Percentiles rank a stretch among this genome's conserved stretches.
Conservation (phyloP, 2,329 filamentous ascomycete genomes). For the Penicillium sp. region DNA sequence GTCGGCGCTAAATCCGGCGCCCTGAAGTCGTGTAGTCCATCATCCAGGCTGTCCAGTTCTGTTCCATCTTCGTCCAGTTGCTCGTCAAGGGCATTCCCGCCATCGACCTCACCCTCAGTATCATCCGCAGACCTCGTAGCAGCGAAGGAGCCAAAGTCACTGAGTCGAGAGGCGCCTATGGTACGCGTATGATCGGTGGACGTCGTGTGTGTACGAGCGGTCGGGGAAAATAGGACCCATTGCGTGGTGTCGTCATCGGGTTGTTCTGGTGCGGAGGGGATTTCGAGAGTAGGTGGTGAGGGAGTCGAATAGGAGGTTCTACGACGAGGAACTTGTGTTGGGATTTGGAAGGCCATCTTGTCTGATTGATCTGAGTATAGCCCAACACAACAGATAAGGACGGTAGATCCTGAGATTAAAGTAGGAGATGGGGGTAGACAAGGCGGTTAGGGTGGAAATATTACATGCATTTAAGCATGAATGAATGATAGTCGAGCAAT, state of each 20-base stretch:
- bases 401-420: not conserved
- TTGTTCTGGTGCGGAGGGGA: constrained; percentile 33
- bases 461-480: not conserved
- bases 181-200: constrained; percentile 62
- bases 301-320: constrained; percentile 34
- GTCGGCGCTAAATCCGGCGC: constrained; percentile 52
- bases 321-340: constrained; percentile 36
- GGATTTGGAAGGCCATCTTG: constrained; percentile 40
- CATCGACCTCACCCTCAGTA: constrained; percentile 32
- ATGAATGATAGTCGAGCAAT: not conserved
- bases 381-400: constrained; percentile 1
- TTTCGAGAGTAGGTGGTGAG: constrained; percentile 29
- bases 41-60: constrained; percentile 89
- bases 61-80: constrained; percentile 53
- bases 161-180: constrained; percentile 67
- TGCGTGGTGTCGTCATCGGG: constrained; percentile 72
- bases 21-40: constrained; percentile 83
- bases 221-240: constrained; percentile 93
- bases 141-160: constrained; percentile 75
- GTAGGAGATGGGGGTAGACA: not conserved
- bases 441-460: not conserved
- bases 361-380: not conserved
- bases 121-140: constrained; percentile 56
- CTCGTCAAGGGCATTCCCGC: constrained; percentile 59
- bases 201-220: constrained; percentile 65